Conservation (phyloP, 2,329 filamentous ascomycete species). For the Phyllosticta ampelicida region DNA sequence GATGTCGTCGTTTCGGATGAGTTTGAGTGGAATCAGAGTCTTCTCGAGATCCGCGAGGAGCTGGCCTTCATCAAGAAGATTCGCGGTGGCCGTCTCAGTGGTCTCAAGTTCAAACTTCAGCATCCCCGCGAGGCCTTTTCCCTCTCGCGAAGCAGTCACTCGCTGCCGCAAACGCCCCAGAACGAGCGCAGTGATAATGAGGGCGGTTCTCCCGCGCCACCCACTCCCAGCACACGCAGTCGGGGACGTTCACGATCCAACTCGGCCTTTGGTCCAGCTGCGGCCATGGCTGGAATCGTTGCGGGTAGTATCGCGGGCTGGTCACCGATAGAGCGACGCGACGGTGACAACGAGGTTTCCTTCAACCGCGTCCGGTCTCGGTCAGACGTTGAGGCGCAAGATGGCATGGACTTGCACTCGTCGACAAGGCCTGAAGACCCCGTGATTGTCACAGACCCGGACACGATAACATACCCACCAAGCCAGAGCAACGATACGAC, state of each 20-base stretch:
- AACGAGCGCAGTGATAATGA: constrained; percentile 31
- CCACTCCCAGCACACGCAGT: constrained; percentile 40
- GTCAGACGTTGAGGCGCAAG: constrained; percentile 32
- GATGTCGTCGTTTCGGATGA: constrained; percentile 33
- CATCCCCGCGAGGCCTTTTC: constrained; percentile 51
- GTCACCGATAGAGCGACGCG: constrained; percentile 53
- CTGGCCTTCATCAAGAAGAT: constrained; percentile 69
- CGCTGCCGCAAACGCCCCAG: constrained; percentile 53
- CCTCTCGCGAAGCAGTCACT: constrained; percentile 45
- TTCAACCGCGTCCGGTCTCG: constrained; percentile 24
- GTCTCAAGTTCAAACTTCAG: constrained; percentile 66
- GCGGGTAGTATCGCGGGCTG: constrained; percentile 67
- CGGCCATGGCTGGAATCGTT: constrained; percentile 75
- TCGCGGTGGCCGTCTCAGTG: constrained; percentile 72
- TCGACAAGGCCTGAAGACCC: constrained; percentile 39
- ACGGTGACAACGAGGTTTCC: constrained; percentile 29
- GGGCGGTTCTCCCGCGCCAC: constrained; percentile 34
- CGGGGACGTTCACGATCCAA: constrained; percentile 57
- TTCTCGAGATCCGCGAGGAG: constrained; percentile 68
- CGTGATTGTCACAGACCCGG: constrained; percentile 26
- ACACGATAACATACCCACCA: constrained; percentile 26
- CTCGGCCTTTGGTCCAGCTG: constrained; percentile 62
- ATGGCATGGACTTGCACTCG: constrained; percentile 38
- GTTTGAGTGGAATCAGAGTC: constrained; percentile 56
- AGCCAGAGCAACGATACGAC: constrained; percentile 36